Conservation (phyloP, 495 filamentous ascomycete genomes). For the Talaromyces wortmannii region DNA sequence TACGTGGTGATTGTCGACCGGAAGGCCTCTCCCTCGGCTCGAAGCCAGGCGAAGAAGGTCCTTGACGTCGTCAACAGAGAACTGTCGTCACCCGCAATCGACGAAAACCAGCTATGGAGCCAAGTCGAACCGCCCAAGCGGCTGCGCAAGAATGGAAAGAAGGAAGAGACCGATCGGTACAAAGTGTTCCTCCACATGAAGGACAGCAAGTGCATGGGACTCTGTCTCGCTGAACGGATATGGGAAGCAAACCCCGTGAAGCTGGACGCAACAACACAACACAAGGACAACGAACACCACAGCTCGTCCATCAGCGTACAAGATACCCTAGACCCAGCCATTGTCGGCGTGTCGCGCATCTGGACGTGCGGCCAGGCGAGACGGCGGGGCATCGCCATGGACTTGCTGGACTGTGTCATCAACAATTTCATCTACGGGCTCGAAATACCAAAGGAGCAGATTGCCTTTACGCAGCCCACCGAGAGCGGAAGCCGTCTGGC, state of each 20-base stretch:
- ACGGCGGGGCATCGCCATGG: slow-evolving; percentile 53
- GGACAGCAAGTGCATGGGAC: slow-evolving; percentile 57
- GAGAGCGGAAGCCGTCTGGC: slow-evolving; percentile 59
- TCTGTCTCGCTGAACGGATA: slow-evolving; percentile 62
- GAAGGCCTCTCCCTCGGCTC: slow-evolving; percentile 43
- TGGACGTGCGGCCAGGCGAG: slow-evolving; percentile 60
- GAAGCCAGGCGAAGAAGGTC: slow-evolving; percentile 52
- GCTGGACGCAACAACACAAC: slow-evolving; percentile 3
- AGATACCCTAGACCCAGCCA: slow-evolving; percentile 38
- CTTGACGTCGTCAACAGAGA: slow-evolving; percentile 63
- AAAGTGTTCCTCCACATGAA: slow-evolving; percentile 60
- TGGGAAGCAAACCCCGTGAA: slow-evolving; percentile 47
- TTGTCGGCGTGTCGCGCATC: slow-evolving; percentile 65
- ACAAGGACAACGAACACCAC: slow-evolving; percentile 10
- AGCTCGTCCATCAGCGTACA: slow-evolving; percentile 41
- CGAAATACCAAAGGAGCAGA: slow-evolving; percentile 51
- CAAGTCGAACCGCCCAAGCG: slow-evolving; percentile 34
- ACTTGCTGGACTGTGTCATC: slow-evolving; percentile 55
- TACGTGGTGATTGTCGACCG: slow-evolving; percentile 53
- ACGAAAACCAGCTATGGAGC: slow-evolving; percentile 54
- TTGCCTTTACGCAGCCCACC: slow-evolving; percentile 74
- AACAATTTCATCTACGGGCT: slow-evolving; percentile 61
- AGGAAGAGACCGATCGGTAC: slow-evolving; percentile 48
- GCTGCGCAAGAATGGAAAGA: slow-evolving; percentile 18
- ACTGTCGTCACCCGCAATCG: slow-evolving; percentile 55